Base-by-base conservation (phyloP, 805 yeast species). In the Isabelozyma rhagii region DNA sequence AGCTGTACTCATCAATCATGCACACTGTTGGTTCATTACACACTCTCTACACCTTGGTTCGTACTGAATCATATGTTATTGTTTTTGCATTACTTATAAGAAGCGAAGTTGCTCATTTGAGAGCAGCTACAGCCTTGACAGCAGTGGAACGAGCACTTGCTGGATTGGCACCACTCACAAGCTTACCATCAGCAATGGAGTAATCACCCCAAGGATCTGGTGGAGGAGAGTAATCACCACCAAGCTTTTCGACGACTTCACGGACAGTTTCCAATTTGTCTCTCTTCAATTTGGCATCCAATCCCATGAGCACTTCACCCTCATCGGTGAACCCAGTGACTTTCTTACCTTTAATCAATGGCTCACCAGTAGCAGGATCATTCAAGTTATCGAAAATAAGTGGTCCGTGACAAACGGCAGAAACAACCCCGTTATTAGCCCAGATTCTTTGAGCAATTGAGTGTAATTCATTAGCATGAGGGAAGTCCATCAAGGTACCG, bases 321-420 rank as follows among this genome's bases (percentile, higher is more conserved):
- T 60, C 68, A 50, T 77, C 79, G 11, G 84, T 75, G 67, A 84
- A 85, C 6, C 87, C 88, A 21, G 89, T 83, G 46, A 80, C 71
- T 28, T 70, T 71, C 62, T 76, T 80, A 48, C 84, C 87, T 53
- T 77, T 62, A 48, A 78, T 69, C 46, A 85, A 55, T 14, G 68
- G 64, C 44, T 71, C 67, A 41, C 81, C 81, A 14, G 77, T 68
- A 7, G 57, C 50, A 41, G 59, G 53, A 54, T 79, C 80, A 40
- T 59, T 67, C 53, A 83, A 60, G 42, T 71, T 70, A n/a, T 72
- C 78, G 51, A 84, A 79, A 52, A 83, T 72, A 18, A 75, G 74
- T n/a, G 86, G 85, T 7, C 87, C 89, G 55, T 84, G 88, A 64
- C 89, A 84, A 8, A 84, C 88, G 13, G 88, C 86, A 41, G 82